Percentiles rank a stretch among this genome's conserved stretches.
phyloP scores from a whole-genome alignment of 2,329 filamentous ascomycete genomes.

The Aspergillus amoenus region DNA sequence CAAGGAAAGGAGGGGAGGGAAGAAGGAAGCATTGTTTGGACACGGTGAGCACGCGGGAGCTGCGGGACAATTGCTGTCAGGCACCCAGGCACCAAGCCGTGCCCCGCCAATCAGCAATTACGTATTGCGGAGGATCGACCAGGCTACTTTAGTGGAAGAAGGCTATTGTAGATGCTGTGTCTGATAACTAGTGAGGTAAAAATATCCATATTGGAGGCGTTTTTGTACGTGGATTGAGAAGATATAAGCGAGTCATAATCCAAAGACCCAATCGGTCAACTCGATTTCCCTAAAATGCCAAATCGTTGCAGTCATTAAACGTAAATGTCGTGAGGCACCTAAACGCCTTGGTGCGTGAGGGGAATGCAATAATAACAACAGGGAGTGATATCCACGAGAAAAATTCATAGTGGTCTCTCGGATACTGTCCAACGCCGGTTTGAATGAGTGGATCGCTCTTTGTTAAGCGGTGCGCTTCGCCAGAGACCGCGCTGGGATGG shows the following conservation, averaged over 20 bases:
- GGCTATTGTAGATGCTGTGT: neutral
- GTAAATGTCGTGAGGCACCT: neutral
- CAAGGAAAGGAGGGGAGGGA: neutral
- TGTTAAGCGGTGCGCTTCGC: constrained; percentile 32
- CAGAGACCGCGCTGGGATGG: constrained; percentile 39
- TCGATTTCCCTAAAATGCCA: neutral
- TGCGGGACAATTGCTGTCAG: constrained; percentile 1
- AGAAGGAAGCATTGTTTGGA: neutral
- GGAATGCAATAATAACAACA: constrained; percentile 1
- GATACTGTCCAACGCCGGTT: constrained; percentile 42
- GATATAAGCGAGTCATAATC: neutral
- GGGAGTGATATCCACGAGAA: neutral
- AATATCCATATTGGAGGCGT: neutral
- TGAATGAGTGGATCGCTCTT: constrained; percentile 27
- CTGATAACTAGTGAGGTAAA: neutral
- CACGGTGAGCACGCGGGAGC: neutral
- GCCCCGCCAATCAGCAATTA: neutral
- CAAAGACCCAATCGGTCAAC: neutral
- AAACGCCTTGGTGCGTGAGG: neutral
- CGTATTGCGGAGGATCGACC: constrained; percentile 5
- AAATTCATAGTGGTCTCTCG: constrained; percentile 28
- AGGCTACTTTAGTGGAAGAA: constrained; percentile 1
- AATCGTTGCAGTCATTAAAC: neutral
- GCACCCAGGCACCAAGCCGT: constrained; percentile 7
- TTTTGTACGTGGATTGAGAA: constrained; percentile 2